These are phyloP conservation scores for Artemisia argyi DNA, from an alignment of 129 eudicot genomes.

Conservation along the genomic window DNA sequence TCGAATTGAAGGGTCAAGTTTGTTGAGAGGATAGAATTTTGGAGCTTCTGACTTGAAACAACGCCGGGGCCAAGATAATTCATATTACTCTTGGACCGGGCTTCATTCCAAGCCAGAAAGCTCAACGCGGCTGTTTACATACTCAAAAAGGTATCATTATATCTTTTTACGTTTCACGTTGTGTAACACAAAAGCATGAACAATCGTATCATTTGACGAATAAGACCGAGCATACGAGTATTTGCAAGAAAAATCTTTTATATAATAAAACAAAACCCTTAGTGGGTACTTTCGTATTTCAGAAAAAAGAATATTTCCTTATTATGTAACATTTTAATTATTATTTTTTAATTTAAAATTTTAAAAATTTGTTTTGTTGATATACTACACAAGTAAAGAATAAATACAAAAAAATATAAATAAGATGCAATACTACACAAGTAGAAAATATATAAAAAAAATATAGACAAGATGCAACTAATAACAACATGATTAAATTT, in stretches of 20 bases:
- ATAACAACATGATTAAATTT: too few relatives aligned
- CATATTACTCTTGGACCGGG: slow-evolving; percentile 32
- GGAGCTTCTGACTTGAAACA: slow-evolving; percentile 36
- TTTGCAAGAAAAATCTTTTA: neutral
- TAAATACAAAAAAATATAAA: too few relatives aligned
- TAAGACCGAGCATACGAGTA: neutral
- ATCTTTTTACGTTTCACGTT: neutral
- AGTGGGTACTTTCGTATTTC: too few relatives aligned
- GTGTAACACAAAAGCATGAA: neutral
- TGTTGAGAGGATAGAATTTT: neutral
- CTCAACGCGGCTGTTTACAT: slow-evolving; percentile 7
- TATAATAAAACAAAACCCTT: too few relatives aligned
- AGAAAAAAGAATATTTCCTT: too few relatives aligned
- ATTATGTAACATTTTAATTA: too few relatives aligned
- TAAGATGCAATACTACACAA: too few relatives aligned
- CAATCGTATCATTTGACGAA: neutral
- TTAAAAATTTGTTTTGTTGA: too few relatives aligned
- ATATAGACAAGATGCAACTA: too few relatives aligned
- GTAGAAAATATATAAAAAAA: too few relatives aligned
- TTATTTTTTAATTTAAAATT: too few relatives aligned
- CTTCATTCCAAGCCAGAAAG: slow-evolving; percentile 37
- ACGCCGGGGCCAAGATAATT: slow-evolving; percentile 30
- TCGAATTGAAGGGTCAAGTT: slow-evolving; percentile 6
- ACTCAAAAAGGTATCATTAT: slow-evolving; percentile 20
- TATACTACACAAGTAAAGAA: too few relatives aligned